Base-by-base conservation (phyloP, 1,284 basidiomycete genomes). In the Pyrrhoderma lamaoense region DNA sequence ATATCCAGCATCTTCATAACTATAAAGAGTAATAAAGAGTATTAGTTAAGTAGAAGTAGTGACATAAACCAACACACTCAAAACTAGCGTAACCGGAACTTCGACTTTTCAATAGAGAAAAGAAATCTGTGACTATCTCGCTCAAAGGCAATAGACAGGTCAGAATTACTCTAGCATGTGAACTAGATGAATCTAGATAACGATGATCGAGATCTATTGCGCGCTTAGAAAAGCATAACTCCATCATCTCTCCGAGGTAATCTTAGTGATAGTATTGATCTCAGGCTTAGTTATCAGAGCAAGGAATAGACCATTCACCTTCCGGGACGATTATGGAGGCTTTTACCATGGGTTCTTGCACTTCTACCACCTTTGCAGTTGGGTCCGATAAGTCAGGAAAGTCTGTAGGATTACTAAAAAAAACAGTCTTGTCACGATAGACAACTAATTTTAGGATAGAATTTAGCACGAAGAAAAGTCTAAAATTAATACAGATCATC, bases 81-180 rank as follows among this genome's bases (percentile, higher is more conserved):
- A 95, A 93, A 61, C 88, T 91, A 8, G 92, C 92, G 64, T 93
- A 95, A 19, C 92, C 92, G 2, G 90, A 93, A 61, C 89, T 93
- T 43, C 85, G 76, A 66, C 85, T 85, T 69, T 97, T 97, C 51
- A 97, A 74, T 60, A 87, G 82, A 60, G 93, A 89, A 64, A 94
- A 96, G 66, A 97, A 97, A 66, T 91, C 84, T 1, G 89, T 91
- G 4, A 97, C 91, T 52, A 97, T 89, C 66, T 94, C 92, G 60
- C 81, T 82, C 55, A 97, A 70, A 8, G 93, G 93, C n/a, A 97
- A 65, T 4, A 73, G 76, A 60, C 90, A 93, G 16, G 79, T 85
- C 58, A 96, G 67, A 45, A 94, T 85, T 27, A 89, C 79, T 21
- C 91, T 79, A 1, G 82, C 70, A 9, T 80, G 67, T 3, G 59